A percentile compares a stretch with the other conserved stretches of the same genome.
These are phyloP conservation scores for Lepidium didymum DNA, from an alignment of 345 rosid species.

Conservation along the genomic window DNA sequence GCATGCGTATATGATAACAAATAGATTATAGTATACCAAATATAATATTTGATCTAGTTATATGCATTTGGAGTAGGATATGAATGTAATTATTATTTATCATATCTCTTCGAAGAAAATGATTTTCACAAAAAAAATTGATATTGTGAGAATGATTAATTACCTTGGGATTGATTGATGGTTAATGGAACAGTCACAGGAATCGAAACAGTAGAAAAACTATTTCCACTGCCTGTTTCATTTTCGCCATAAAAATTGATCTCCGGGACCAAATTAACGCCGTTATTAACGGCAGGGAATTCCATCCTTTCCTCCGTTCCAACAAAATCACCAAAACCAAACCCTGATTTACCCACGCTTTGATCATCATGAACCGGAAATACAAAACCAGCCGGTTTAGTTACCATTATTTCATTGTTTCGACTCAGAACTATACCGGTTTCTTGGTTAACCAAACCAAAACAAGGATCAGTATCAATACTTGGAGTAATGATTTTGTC, in stretches of 20 bases:
- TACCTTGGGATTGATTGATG: conserved; percentile 41
- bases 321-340: conserved; percentile 17
- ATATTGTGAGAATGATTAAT: background rate
- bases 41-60: too few relatives aligned
- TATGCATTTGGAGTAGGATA: too few relatives aligned
- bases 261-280: conserved; percentile 1
- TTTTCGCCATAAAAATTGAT: conserved; percentile 1
- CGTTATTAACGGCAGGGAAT: background rate
- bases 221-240: background rate
- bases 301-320: background rate
- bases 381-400: conserved; percentile 38
- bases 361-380: conserved; percentile 28
- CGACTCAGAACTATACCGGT: conserved; percentile 33
- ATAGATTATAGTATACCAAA: too few relatives aligned
- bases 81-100: too few relatives aligned
- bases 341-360: background rate
- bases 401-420: conserved; percentile 31
- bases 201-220: conserved; percentile 5
- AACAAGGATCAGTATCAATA: conserved; percentile 9
- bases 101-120: too few relatives aligned
- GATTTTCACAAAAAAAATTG: background rate
- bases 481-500: conserved; percentile 1
- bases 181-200: conserved; percentile 36
- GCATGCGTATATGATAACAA: too few relatives aligned
- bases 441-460: conserved; percentile 40